Base-by-base conservation (phyloP, 2,329 filamentous ascomycete species). In the Penicillium occitanis region DNA sequence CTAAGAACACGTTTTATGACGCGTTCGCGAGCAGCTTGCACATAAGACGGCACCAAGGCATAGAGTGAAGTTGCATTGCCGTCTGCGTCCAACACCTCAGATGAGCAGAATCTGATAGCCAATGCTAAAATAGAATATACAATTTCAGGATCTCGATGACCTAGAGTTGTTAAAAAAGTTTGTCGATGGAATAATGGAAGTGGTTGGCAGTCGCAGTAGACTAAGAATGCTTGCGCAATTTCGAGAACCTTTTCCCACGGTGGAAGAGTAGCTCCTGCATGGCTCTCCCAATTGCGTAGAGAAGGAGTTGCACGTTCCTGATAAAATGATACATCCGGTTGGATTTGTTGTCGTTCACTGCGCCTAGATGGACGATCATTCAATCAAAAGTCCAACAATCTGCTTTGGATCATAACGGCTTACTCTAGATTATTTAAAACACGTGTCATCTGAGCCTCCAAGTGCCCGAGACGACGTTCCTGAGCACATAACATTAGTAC, bases 191-290 rank as follows among this genome's bases (percentile, higher is more conserved):
- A 85, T 0, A 86, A 72, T 17, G 79, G 78, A 25, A 86, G 73
- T 5, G 83, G 83, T 61, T 86, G 84, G 28, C 78, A 81, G 62
- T 85, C 81, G 64, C 82, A 83, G 68, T 82, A 85, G 4, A 76
- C 70, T 3, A 84, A 68, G 69, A 85, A 86, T 1, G 79, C 70
- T 55, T 80, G 74, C 13, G 78, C 80, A 14, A 81, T 71, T 5
- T 72, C 71, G 8, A 76, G 64, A 5, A 82, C 75, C 28, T 77
- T 73, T 35, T 80, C 77, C 75, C 74, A 78, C 2, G 77, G 68
- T 19, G 80, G 80, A 40, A 81, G 68, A 1, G 73, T 70, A 25
- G 73, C 67, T 65, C 48, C 19, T 44, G 17, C 25, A 19, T 59
- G 37, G 5, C 11, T 22, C 2, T 58, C 28, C 30, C 53, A 51